A percentile compares a stretch with the other conserved stretches of the same genome.
phyloP scores from a whole-genome alignment of 2,329 filamentous ascomycete species.

The Bipolaris cookei region DNA sequence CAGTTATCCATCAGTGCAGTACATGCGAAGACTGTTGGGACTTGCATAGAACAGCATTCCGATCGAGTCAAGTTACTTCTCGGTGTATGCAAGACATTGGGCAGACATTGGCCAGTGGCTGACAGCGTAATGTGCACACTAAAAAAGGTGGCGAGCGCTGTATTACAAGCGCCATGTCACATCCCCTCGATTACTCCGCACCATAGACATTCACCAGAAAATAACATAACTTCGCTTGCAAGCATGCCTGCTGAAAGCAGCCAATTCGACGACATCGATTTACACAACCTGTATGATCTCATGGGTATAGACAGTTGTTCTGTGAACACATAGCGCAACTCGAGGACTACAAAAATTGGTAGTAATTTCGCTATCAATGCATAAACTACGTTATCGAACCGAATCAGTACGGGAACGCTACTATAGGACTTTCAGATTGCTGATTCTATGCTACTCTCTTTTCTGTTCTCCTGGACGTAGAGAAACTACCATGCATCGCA shows the following conservation, averaged over 20 bases:
- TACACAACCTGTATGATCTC: slow-evolving; percentile 19
- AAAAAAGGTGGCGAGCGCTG: slow-evolving; percentile 20
- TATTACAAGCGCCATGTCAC: slow-evolving; percentile 12
- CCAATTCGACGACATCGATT: slow-evolving; percentile 13
- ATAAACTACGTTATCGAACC: background rate
- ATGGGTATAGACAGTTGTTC: slow-evolving; percentile 16
- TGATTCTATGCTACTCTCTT: background rate
- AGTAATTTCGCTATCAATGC: background rate
- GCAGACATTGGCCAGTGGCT: slow-evolving; percentile 21
- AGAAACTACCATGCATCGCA: slow-evolving; percentile 2
- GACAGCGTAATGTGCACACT: slow-evolving; percentile 16
- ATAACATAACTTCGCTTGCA: background rate
- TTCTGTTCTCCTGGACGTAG: background rate
- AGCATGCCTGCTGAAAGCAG: slow-evolving; percentile 1
- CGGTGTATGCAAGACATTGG: slow-evolving; percentile 23
- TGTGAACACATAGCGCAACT: background rate
- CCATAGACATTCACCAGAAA: background rate
- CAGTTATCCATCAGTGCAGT: slow-evolving; percentile 68
- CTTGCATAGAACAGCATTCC: slow-evolving; percentile 25
- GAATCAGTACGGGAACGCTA: background rate
- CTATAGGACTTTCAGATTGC: background rate
- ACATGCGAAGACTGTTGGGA: slow-evolving; percentile 7
- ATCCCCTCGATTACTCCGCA: background rate
- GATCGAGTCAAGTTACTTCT: slow-evolving; percentile 25
- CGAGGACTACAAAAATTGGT: background rate